Evolutionary conservation across 2,329 filamentous ascomycete genomes (phyloP).

Genomic region (Remersonia thermophila): DNA sequence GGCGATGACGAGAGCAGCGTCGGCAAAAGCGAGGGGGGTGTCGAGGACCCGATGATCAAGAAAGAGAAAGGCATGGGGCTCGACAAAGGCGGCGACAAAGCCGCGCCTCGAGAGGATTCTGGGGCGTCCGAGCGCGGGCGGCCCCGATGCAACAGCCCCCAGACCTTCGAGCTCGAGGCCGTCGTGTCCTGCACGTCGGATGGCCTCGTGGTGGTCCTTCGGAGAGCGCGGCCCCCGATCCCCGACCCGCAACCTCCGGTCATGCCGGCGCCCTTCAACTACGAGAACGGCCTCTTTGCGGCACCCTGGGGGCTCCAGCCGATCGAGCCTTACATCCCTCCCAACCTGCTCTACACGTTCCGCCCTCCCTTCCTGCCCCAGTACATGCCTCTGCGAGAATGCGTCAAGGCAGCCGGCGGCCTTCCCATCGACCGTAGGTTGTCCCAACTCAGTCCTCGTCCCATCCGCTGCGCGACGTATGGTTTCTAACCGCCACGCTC

Average conservation of each 20-base stretch:
- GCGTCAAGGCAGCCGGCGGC: conserved; percentile 35
- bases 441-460: background rate
- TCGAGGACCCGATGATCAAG: conserved; percentile 1
- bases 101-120: conserved; percentile 14
- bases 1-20: conserved; percentile 27
- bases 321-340: conserved; percentile 35
- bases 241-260: conserved; percentile 42
- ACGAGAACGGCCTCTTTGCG: conserved; percentile 57
- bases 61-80: conserved; percentile 32
- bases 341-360: conserved; percentile 32
- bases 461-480: background rate
- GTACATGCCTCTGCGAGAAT: conserved; percentile 32
- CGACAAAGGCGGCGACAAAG: conserved; percentile 14
- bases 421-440: conserved; percentile 36
- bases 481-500: conserved; percentile 1
- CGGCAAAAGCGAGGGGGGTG: conserved; percentile 21
- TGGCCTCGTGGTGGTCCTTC: conserved; percentile 69
- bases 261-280: conserved; percentile 29
- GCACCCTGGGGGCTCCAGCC: conserved; percentile 67
- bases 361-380: conserved; percentile 31
- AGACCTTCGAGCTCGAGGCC: conserved; percentile 60
- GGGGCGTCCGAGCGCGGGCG: background rate
- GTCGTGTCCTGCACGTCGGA: conserved; percentile 89
- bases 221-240: conserved; percentile 59
- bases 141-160: background rate